phyloP scores from a whole-genome alignment of 371 early-diverging fungal genomes.

The Batkoa obscura region DNA sequence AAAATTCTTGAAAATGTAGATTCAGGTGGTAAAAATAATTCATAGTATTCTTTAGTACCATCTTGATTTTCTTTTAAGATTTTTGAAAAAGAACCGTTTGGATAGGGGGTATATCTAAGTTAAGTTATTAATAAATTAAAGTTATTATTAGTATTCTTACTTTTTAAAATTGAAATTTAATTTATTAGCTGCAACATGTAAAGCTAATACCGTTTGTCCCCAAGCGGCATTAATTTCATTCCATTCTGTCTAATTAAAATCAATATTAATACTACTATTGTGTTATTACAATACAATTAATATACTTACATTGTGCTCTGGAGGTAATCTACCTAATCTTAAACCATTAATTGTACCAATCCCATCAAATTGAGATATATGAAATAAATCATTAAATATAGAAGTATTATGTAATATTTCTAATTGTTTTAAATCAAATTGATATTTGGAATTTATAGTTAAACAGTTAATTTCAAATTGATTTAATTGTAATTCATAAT shows the following conservation, averaged over 20 bases:
- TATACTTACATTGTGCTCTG: slow-evolving; percentile 15
- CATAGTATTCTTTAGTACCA: slow-evolving; percentile 53
- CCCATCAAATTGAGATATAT: slow-evolving; percentile 63
- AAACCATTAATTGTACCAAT: slow-evolving; percentile 90
- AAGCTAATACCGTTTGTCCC: slow-evolving; percentile 71
- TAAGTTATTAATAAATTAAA: background rate
- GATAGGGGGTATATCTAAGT: slow-evolving; percentile 54
- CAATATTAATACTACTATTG: background rate
- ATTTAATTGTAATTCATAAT: slow-evolving; percentile 33
- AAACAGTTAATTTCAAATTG: slow-evolving; percentile 57
- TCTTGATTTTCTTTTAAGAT: slow-evolving; percentile 53
- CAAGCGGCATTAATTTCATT: slow-evolving; percentile 91
- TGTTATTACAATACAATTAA: background rate
- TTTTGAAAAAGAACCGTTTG: slow-evolving; percentile 81
- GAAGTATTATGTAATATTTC: slow-evolving; percentile 75
- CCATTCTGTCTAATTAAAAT: slow-evolving; percentile 55
- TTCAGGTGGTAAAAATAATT: slow-evolving; percentile 68
- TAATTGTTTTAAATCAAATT: slow-evolving; percentile 51
- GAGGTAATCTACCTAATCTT: slow-evolving; percentile 63
- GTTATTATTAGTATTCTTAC: slow-evolving; percentile 14
- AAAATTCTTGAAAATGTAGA: slow-evolving; percentile 65
- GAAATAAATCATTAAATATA: slow-evolving; percentile 83
- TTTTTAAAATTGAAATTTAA: slow-evolving; percentile 62
- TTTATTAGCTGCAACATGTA: slow-evolving; percentile 72
- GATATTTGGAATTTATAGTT: slow-evolving; percentile 53